Evolutionary conservation across 805 yeast species (phyloP), one percentile per base, ranked within the genome.

Genomic region (Candida quercuum): DNA sequence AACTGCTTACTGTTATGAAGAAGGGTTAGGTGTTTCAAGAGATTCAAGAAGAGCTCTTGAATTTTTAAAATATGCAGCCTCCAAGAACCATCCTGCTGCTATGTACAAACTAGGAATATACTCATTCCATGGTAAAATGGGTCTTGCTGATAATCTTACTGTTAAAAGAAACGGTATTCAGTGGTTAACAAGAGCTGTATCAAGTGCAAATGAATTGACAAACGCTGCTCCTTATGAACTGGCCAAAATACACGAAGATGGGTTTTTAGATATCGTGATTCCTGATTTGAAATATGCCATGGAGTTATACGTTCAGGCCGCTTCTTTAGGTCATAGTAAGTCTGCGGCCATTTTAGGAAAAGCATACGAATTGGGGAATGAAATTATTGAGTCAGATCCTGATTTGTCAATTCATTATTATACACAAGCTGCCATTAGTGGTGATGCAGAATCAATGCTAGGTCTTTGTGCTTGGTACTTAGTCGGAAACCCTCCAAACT

Each of bases 381-480:
- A 76, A 41, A 57, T 77, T 41, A 71, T 88, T 11, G 84, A 86
- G 2, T 83, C 78, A 43, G 95, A 93, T 58, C 68, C 88, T 1
- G 82, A 85, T 46, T 67, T 91, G 33, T 83, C 95, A 1, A 86
- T 93, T 31, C 97, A 93, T 58, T 91, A 89, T 57, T 91, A 86
- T 59, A 88, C 95, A 0, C 79, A 84, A 46, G 96, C 96, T 0
- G 96, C 98, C 0, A 59, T 81, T 22, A 81, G 81, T 4, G 96
- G 96, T 6, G 95, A 93, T 58, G 74, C 95, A 1, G 79, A 75
- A 33, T 81, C 95, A 10, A 93, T 91, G 95, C 68, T 91, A 52
- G 89, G 95, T 2, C 69, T 91, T 66, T 89, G 97, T 59, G 96
- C 97, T 2, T 93, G 98, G 97, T 93, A 91, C 57, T 68, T 91